Percentiles rank a stretch among this genome's conserved stretches.
Evolutionary conservation across 257 asterid species (phyloP).

Genomic region (Jaltomata sinuosa): DNA sequence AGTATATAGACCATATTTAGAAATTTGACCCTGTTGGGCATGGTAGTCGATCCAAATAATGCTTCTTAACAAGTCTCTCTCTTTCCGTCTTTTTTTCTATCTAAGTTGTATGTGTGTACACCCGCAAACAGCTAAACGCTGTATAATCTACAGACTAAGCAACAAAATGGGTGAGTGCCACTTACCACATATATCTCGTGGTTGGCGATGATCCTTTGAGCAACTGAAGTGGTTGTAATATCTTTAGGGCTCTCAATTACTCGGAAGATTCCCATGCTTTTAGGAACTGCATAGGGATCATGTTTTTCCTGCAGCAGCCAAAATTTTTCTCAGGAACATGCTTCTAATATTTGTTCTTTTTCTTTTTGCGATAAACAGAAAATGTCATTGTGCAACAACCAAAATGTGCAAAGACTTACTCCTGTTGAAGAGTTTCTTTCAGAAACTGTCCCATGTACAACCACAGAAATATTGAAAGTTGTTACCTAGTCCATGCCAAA

Average conservation of each 20-base stretch:
- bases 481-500: constrained; percentile 23
- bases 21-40: neutral
- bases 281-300: constrained; percentile 80
- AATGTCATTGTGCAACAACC: neutral
- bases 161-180: neutral
- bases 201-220: constrained; percentile 77
- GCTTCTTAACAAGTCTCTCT: neutral
- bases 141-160: neutral
- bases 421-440: constrained; percentile 40
- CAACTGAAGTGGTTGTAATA: constrained; percentile 69
- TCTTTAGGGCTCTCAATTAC: constrained; percentile 66
- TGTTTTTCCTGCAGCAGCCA: constrained; percentile 40
- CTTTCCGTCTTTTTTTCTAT: neutral
- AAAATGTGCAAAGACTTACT: constrained; percentile 33
- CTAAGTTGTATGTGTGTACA: neutral
- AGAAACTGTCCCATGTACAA: constrained; percentile 73
- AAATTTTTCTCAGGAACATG: neutral
- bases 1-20: neutral
- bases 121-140: neutral
- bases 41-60: neutral
- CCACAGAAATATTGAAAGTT: constrained; percentile 80
- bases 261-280: constrained; percentile 64
- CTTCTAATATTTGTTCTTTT: neutral
- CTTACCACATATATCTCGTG: constrained; percentile 67
- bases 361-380: neutral